Conservation (phyloP, 176 grass and related monocot genomes). For the Zea mays region Zm-B73-REFERENCE-NAM-5.0 NC_050100.1:219502501-219503000, state of each 20-base stretch:
- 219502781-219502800: slow-evolving; percentile 10
- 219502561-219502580: slow-evolving; percentile 26
- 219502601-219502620: slow-evolving; percentile 9
- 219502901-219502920: background rate
- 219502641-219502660: background rate
- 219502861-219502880: slow-evolving; percentile 10
- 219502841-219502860: background rate
- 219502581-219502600: background rate
- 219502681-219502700: slow-evolving; percentile 37
- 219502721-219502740: slow-evolving; percentile 1
- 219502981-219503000: slow-evolving; percentile 31
- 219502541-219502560: slow-evolving; percentile 41
- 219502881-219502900: background rate
- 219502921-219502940: slow-evolving; percentile 29
- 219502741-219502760: background rate
- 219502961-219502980: background rate
- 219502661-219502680: slow-evolving; percentile 36
- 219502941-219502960: slow-evolving; percentile 11
- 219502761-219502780: background rate
- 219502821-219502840: background rate
- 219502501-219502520: slow-evolving; percentile 31
- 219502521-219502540: background rate
- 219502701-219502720: background rate
- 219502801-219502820: slow-evolving; percentile 37
- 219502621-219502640: background rate